Evolutionary conservation across 192 early-diverging fungal species (phyloP).

Genomic region (Dimargaris cristalligena): DNA sequence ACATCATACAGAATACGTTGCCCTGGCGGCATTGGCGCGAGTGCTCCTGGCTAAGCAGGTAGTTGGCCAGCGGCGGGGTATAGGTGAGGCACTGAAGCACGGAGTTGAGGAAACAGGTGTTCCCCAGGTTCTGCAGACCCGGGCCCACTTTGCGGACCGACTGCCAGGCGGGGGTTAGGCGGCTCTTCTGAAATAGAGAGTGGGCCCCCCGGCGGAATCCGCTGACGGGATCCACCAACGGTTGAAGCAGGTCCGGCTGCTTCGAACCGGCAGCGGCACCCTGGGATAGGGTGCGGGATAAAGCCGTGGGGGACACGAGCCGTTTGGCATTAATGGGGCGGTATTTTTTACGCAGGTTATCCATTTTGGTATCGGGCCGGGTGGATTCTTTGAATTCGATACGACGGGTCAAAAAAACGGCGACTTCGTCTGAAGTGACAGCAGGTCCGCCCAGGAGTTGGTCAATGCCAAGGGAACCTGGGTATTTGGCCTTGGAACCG

Average conservation of each 20-base stretch:
- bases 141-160: conserved; percentile 39
- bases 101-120: conserved; percentile 70
- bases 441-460: too few relatives aligned
- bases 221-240: conserved; percentile 31
- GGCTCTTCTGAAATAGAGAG: conserved; percentile 38
- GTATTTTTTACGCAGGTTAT: conserved; percentile 41
- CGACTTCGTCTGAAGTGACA: too few relatives aligned
- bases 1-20: conserved; percentile 59
- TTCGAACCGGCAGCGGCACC: not conserved
- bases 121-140: conserved; percentile 52
- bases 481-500: too few relatives aligned
- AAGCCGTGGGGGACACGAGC: too few relatives aligned
- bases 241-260: not conserved
- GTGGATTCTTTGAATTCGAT: conserved; percentile 42
- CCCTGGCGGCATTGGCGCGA: conserved; percentile 35
- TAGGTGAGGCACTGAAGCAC: conserved; percentile 62
- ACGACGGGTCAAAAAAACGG: conserved; percentile 32
- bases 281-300: not conserved
- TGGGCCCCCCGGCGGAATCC: conserved; percentile 41
- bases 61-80: conserved; percentile 53
- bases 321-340: conserved; percentile 41
- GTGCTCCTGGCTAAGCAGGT: conserved; percentile 41
- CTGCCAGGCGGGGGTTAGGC: conserved; percentile 36
- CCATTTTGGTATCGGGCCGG: conserved; percentile 40
- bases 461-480: too few relatives aligned